Evolutionary conservation across 1,139 yeast species (phyloP), one percentile per base, ranked within the genome.

Genomic region (Scheffersomyces quercinus): DNA sequence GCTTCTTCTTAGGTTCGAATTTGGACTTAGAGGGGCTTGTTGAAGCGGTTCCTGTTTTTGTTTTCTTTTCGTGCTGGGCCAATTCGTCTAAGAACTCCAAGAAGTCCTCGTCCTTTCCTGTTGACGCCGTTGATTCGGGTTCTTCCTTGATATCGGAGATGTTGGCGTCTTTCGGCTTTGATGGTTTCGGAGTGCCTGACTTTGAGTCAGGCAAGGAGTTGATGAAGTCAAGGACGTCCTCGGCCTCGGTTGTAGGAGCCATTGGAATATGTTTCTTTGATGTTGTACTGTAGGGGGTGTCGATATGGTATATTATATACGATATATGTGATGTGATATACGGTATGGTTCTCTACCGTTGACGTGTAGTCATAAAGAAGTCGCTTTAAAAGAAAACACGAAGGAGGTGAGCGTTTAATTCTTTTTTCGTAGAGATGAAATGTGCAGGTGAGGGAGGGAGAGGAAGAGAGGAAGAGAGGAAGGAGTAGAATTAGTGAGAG

Each of bases 51-150:
- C 53, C 32, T 1, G 63, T 51, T 40, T 60, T 65, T 3, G 58
- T 44, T 49, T 62, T 67, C 53, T 62, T 67, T 37, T 73, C 76
- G 48, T 70, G 76, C 33, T 71, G 75, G 28, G 81, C 88, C 51
- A 93, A 71, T 59, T 91, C 95, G 60, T 91, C 97, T 49, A 93
- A 70, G 56, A 93, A 91, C 31, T 88, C 96, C 58, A 91, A 70
- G 37, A 93, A 83, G 52, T 91, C 97, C 30, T 82, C 86, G 47
- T 82, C 82, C 37, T 79, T 75, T 39, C 76, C 79, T 20, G 59
- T 62, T 13, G 53, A 56, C 20, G 59, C 51, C 13, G n/a, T 36
- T 35, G 20, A 36, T 29, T 28, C 40, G 28, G 15, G 16, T 40
- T 12, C 28, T 33, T 36, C 38, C 29, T 34, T 31, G 26, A 10